Evolutionary conservation across 768 basidiomycete species (phyloP), one percentile per base, ranked within the genome.

Genomic region (Tubosaeta brunneosetosa): DNA sequence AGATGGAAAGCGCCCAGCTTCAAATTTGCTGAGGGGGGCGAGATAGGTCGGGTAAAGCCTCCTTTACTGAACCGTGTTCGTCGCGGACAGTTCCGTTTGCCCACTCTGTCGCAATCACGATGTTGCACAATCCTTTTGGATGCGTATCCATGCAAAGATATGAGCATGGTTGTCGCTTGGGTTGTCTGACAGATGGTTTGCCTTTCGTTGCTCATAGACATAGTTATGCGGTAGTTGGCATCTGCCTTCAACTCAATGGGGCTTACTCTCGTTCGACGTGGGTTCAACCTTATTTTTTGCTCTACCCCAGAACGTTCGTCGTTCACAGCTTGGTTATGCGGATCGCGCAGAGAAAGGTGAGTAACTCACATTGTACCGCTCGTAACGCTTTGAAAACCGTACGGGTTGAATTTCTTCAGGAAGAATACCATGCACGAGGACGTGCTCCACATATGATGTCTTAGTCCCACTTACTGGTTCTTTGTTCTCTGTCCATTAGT

Each of bases 401-500:
- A 55, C 58, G 32, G 56, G 70, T 84, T 85, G 88, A 89, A 90
- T 91, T 91, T 91, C 88, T 91, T 91, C 88, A 90, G 75, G 88
- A 88, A 83, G 85, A 71, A 87, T 86, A 85, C 83, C 81, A 74
- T 51, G 63, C 55, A 52, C 59, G 67, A 62, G 84, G 85, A 80
- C 69, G 77, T 73, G 88, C 88, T 86, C 86, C 88, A 85, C 81
- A 78, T 62, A 63, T 83, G 86, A 87, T 32, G 25, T 19, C 16
- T 17, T 17, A 16, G 31, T 41, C 19, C 11, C n/a, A 5, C 7
- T 34, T 26, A 22, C 17, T 7, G 25, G 7, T 31, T 17, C 6
- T 52, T 34, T 29, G 36, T 44, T 13, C 16, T 25, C 13, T 36
- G 27, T 29, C 27, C 27, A 29, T 29, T 29, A 29, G 8, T 29